A percentile compares a stretch with the other conserved stretches of the same genome.
phyloP scores from a whole-genome alignment of 179 eudicot genomes.

The Silene vulgaris region DNA sequence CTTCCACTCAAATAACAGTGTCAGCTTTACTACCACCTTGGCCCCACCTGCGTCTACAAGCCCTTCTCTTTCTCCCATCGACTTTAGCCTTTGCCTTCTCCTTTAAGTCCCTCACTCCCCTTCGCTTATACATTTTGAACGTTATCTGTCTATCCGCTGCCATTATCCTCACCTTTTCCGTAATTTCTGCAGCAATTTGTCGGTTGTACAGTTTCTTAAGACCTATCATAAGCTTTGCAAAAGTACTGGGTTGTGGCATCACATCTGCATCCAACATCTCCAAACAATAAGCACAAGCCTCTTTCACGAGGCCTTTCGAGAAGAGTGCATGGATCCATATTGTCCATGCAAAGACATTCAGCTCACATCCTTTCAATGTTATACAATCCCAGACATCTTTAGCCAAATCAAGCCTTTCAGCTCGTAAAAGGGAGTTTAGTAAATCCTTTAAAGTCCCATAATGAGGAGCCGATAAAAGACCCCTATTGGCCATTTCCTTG shows the following conservation, averaged over 20 bases:
- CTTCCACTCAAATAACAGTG: constrained; percentile 25
- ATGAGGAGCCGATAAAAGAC: constrained; percentile 73
- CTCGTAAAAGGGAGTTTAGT: constrained; percentile 68
- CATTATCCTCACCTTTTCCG: constrained; percentile 89
- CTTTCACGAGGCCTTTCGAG: constrained; percentile 80
- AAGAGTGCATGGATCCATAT: constrained; percentile 94
- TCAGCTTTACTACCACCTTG: constrained; percentile 40
- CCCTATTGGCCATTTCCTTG: constrained; percentile 81
- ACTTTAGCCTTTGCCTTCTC: constrained; percentile 63
- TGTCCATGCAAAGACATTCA: constrained; percentile 89
- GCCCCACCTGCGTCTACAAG: constrained; percentile 64
- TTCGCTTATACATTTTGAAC: constrained; percentile 87
- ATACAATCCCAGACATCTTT: constrained; percentile 84
- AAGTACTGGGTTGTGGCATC: constrained; percentile 88
- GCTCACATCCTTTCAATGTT: constrained; percentile 62
- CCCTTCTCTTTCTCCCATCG: constrained; percentile 76
- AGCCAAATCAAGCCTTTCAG: constrained; percentile 63
- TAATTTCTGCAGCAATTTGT: constrained; percentile 84
- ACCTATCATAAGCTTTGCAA: constrained; percentile 86
- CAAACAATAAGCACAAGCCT: constrained; percentile 85
- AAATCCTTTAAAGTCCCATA: constrained; percentile 75
- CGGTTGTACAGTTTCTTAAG: constrained; percentile 69
- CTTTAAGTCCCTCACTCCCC: constrained; percentile 87
- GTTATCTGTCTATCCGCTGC: constrained; percentile 75
- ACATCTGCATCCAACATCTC: constrained; percentile 84